Percentiles rank a stretch among this genome's conserved stretches.
Evolutionary conservation across 2,329 filamentous ascomycete genomes (phyloP).

Genomic region (Zymoseptoria passerinii): DNA sequence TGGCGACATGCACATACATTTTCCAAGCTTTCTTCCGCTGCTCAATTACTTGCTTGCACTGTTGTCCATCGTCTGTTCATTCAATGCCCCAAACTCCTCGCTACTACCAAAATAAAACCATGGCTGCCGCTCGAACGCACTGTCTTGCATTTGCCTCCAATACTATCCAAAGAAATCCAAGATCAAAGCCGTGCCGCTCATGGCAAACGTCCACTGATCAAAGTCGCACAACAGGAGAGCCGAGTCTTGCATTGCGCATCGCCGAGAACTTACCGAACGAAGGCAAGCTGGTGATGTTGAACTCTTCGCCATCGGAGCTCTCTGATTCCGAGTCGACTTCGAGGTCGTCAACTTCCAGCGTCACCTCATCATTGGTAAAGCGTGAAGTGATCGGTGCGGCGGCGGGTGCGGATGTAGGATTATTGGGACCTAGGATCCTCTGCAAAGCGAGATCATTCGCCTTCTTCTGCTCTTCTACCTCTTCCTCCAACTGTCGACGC

Average conservation of each 20-base stretch:
- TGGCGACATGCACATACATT: too few species aligned
- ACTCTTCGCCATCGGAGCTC: slow-evolving; percentile 9
- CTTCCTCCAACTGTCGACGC: slow-evolving; percentile 15
- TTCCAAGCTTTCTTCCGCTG: background rate
- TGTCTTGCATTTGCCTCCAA: background rate
- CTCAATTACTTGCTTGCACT: background rate
- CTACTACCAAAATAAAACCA: background rate
- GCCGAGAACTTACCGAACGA: slow-evolving; percentile 6
- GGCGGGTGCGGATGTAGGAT: background rate
- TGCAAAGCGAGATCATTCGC: background rate
- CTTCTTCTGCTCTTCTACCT: slow-evolving; percentile 2
- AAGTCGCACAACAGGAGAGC: slow-evolving; percentile 1
- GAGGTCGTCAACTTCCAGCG: slow-evolving; percentile 14
- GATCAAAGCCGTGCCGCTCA: too few species aligned
- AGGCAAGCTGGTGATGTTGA: slow-evolving; percentile 11
- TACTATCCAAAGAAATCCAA: slow-evolving; percentile 5
- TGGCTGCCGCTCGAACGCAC: slow-evolving; percentile 14
- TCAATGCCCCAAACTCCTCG: slow-evolving; percentile 9
- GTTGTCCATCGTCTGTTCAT: background rate
- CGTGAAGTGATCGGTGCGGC: background rate
- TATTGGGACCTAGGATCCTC: background rate
- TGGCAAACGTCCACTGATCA: background rate
- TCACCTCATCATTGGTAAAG: slow-evolving; percentile 6
- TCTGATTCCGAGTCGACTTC: slow-evolving; percentile 15
- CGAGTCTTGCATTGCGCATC: slow-evolving; percentile 8